These are phyloP conservation scores for Tylopilus rubrobrunneus DNA, from an alignment of 768 basidiomycete genomes.

Conservation along the genomic window DNA sequence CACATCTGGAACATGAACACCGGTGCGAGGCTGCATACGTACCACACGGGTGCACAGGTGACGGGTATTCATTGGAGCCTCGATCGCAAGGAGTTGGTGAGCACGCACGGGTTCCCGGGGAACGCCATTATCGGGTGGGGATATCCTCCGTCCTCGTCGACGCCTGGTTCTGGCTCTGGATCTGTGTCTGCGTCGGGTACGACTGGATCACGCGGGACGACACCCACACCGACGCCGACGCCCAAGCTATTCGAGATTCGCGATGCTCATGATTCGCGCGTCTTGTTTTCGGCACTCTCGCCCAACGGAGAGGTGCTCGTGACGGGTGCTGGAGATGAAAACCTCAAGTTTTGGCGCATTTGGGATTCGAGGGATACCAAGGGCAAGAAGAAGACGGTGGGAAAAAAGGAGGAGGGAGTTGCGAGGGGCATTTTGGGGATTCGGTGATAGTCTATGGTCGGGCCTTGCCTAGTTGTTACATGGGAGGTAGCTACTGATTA, in stretches of 20 bases:
- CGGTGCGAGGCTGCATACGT: slow-evolving; percentile 83
- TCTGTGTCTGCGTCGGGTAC: slow-evolving; percentile 31
- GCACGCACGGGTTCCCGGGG: slow-evolving; percentile 93
- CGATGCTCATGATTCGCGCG: slow-evolving; percentile 90
- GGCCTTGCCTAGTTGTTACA: background rate
- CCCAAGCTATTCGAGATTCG: slow-evolving; percentile 52
- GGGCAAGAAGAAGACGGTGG: slow-evolving; percentile 26
- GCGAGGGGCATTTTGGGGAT: slow-evolving; percentile 33
- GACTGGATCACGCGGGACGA: slow-evolving; percentile 12
- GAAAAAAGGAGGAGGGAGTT: slow-evolving; percentile 33
- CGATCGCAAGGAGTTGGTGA: slow-evolving; percentile 84
- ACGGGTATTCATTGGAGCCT: slow-evolving; percentile 87
- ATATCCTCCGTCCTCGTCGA: slow-evolving; percentile 53
- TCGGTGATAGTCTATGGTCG: slow-evolving; percentile 22
- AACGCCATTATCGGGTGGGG: slow-evolving; percentile 78
- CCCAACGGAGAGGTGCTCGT: slow-evolving; percentile 90
- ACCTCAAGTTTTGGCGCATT: slow-evolving; percentile 92
- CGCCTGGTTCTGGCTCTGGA: slow-evolving; percentile 54
- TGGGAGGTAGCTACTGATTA: too few species aligned
- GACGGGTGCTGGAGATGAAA: slow-evolving; percentile 93
- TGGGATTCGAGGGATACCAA: slow-evolving; percentile 58
- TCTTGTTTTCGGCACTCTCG: slow-evolving; percentile 79
- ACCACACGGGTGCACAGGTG: slow-evolving; percentile 86
- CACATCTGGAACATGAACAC: slow-evolving; percentile 92
- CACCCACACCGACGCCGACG: slow-evolving; percentile 16